Base-by-base conservation (phyloP, 352 stramenopile species). In the Globisporangium ultimum region DNA sequence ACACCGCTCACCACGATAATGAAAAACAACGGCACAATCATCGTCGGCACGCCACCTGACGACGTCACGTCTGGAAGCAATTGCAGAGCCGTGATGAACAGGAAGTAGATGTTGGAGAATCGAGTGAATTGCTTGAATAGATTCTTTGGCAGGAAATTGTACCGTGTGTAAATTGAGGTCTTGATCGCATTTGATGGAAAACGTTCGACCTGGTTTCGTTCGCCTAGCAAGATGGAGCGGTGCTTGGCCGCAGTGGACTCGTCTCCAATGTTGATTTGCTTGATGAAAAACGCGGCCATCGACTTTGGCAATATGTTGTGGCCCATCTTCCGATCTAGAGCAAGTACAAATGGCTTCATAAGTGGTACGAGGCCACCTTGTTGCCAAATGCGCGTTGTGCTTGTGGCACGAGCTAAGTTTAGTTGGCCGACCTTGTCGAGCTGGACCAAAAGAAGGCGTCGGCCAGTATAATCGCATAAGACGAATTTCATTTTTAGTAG, bases 91-190 rank as follows among this genome's bases (percentile, higher is more conserved):
- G 84, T 89, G 58, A 97, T 95, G 52, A 94, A 76, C 2, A 97
- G 69, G 55, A 97, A 97, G 70, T 97, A 97, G 40, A 95, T 55
- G 60, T 97, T 97, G 34, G 90, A 93, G 50, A 96, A 87, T 17
- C 91, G 87, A 3, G 74, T 80, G 53, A 88, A 89, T 62, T 89
- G 80, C 58, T 89, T 89, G 61, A 89, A 88, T 17, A 88, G 46
- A 54, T 89, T 89, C 53, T 89, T 89, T 20, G 77, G 63, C 0
- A 89, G 13, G 52, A 88, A 89, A 53, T 83, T 89, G 69, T 72
- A 72, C 13, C 66, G 54, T 14, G 80, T 83, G 53, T 89, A 88
- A 49, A 87, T 72, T 2, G 78, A 69, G 9, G 80, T 88, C 46
- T 74, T 87, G 52, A 88, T 64, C 12, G 66, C 61, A 52, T 89